Conservation (phyloP, 768 basidiomycete species). For the Candolleomyces eurysporus region DNA sequence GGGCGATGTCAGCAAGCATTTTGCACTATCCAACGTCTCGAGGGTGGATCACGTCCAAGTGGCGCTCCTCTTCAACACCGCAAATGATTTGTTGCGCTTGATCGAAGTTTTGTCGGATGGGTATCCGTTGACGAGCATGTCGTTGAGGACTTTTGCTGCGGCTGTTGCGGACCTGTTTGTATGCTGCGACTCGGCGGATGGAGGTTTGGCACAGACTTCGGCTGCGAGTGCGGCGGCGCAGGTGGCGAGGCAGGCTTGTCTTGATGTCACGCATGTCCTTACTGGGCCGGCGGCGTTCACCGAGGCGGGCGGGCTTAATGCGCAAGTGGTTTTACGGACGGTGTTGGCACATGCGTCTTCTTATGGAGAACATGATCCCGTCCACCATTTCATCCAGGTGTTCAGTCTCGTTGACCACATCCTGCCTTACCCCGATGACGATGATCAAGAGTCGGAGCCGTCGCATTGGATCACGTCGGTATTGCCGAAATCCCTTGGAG, state of each 20-base stretch:
- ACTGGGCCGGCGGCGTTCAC: conserved; percentile 27
- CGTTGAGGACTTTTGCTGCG: conserved; percentile 41
- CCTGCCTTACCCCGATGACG: conserved; percentile 38
- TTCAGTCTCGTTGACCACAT: conserved; percentile 57
- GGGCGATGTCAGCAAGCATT: conserved; percentile 54
- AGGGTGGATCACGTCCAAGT: conserved; percentile 40
- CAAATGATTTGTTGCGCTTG: conserved; percentile 53
- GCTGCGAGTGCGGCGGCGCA: conserved; percentile 41
- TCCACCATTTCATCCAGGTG: conserved; percentile 51
- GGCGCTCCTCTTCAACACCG: conserved; percentile 55
- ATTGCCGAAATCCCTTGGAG: conserved; percentile 54
- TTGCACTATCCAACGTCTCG: conserved; percentile 38
- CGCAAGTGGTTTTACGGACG: conserved; percentile 52
- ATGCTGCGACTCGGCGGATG: conserved; percentile 29
- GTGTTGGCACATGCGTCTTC: conserved; percentile 51
- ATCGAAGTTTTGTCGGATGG: conserved; percentile 42
- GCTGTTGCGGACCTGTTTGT: conserved; percentile 55
- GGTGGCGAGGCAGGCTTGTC: conserved; percentile 47
- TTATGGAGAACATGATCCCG: conserved; percentile 50
- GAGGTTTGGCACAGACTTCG: conserved; percentile 37
- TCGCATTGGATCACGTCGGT: conserved; percentile 51
- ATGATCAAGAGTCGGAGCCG: conserved; percentile 16
- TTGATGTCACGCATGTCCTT: conserved; percentile 45
- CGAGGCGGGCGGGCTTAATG: conserved; percentile 36
- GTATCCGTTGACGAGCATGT: conserved; percentile 51